Conservation (phyloP, 805 yeast genomes). For the Candida vartiovaarae region DNA sequence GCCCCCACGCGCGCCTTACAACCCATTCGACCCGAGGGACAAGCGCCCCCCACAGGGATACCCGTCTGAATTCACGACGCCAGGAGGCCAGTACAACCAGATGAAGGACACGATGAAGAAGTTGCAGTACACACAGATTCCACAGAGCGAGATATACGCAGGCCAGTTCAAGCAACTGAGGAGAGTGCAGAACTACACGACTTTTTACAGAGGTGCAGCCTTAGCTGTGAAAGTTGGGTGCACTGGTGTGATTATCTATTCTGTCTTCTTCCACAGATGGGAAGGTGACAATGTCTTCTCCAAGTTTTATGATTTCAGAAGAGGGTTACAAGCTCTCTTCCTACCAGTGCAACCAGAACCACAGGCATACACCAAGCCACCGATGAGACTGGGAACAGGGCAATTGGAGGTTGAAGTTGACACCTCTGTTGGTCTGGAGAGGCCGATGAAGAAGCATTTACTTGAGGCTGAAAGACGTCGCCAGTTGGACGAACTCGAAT, state of each 20-base stretch:
- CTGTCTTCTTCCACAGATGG: constrained; percentile 75
- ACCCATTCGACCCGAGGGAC: constrained; percentile 78
- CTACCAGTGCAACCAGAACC: constrained; percentile 57
- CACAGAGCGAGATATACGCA: constrained; percentile 64
- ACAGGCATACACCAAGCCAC: constrained; percentile 29
- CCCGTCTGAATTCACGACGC: constrained; percentile 72
- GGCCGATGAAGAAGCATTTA: constrained; percentile 66
- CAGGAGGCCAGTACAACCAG: constrained; percentile 59
- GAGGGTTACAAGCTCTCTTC: constrained; percentile 45
- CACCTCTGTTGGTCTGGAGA: constrained; percentile 41
- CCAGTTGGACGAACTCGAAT: constrained; percentile 60
- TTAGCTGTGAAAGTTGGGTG: constrained; percentile 47
- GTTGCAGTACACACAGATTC: constrained; percentile 73
- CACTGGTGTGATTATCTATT: constrained; percentile 44
- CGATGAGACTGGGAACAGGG: constrained; percentile 29
- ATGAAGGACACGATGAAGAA: constrained; percentile 69
- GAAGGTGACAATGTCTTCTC: constrained; percentile 72
- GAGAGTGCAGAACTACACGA: constrained; percentile 43
- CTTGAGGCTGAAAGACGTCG: constrained; percentile 66
- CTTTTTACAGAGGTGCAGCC: constrained; percentile 55
- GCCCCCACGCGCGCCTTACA: constrained; percentile 52
- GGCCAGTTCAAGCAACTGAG: constrained; percentile 72
- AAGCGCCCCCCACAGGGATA: constrained; percentile 76
- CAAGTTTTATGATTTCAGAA: constrained; percentile 55
- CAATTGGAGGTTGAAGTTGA: constrained; percentile 25